These are phyloP conservation scores for Syzygium aromaticum DNA, from an alignment of 345 rosid genomes.

Conservation along the genomic window DNA sequence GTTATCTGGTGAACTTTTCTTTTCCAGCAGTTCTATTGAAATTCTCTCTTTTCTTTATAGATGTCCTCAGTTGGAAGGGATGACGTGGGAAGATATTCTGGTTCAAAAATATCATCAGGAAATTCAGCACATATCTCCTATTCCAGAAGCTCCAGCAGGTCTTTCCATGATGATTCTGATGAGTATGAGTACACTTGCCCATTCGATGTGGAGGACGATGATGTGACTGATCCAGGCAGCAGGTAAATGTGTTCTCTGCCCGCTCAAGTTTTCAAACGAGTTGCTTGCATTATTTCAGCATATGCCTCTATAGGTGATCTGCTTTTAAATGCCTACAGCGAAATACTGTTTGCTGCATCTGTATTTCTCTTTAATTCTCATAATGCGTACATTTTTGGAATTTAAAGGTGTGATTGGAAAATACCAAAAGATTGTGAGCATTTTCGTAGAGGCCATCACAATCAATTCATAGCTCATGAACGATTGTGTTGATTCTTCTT, in stretches of 20 bases:
- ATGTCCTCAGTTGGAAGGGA: constrained; percentile 41
- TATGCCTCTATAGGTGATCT: neutral
- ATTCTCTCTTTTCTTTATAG: constrained; percentile 19
- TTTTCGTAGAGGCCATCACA: neutral
- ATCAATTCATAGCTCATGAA: neutral
- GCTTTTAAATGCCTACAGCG: neutral
- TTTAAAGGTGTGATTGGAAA: neutral
- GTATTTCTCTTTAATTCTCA: neutral
- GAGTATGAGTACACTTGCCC: constrained; percentile 72
- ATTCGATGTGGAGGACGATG: constrained; percentile 74
- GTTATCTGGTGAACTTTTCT: neutral
- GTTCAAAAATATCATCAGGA: constrained; percentile 38
- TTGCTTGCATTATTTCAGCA: neutral
- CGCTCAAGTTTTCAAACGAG: neutral
- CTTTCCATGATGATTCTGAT: constrained; percentile 69
- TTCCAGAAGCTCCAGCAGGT: constrained; percentile 76
- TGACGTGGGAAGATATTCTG: constrained; percentile 34
- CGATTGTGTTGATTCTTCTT: neutral
- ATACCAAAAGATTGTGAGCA: neutral
- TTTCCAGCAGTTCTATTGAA: neutral
- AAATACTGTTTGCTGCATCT: neutral
- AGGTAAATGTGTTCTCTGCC: constrained; percentile 33
- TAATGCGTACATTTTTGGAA: neutral
- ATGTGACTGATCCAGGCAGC: constrained; percentile 48
- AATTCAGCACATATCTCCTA: constrained; percentile 47